These are phyloP conservation scores for Arthrinium phaeospermum DNA, from an alignment of 2,329 filamentous ascomycete species.

Conservation along the genomic window DNA sequence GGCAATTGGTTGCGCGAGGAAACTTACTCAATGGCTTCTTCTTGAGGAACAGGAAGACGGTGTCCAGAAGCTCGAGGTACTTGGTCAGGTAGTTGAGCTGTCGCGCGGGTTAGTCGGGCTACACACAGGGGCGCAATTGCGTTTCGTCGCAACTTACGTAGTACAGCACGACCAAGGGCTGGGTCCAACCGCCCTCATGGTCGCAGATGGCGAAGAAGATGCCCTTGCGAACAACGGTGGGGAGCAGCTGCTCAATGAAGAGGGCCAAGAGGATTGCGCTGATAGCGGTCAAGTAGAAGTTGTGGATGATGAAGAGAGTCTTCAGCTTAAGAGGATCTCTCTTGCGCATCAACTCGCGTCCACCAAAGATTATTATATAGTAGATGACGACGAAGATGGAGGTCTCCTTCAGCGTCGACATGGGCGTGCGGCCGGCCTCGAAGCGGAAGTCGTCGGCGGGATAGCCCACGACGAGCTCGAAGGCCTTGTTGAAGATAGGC, in stretches of 20 bases:
- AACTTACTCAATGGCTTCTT: slow-evolving; percentile 91
- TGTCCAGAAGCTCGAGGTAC: slow-evolving; percentile 94
- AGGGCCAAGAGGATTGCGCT: slow-evolving; percentile 80
- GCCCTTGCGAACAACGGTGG: slow-evolving; percentile 79
- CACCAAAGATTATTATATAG: slow-evolving; percentile 93
- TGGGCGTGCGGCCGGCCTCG: slow-evolving; percentile 78
- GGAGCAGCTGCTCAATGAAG: slow-evolving; percentile 89
- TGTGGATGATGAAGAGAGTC: slow-evolving; percentile 92
- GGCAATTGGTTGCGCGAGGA: background rate
- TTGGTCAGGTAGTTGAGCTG: slow-evolving; percentile 98
- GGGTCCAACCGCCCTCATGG: slow-evolving; percentile 85
- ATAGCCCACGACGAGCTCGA: slow-evolving; percentile 78
- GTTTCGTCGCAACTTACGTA: slow-evolving; percentile 71
- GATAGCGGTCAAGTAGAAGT: slow-evolving; percentile 89
- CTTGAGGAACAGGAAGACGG: slow-evolving; percentile 96
- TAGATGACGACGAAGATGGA: slow-evolving; percentile 82
- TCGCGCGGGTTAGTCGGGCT: background rate
- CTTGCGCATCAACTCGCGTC: slow-evolving; percentile 89
- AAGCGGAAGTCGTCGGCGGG: slow-evolving; percentile 87
- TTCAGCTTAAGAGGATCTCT: slow-evolving; percentile 86
- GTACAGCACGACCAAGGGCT: slow-evolving; percentile 91
- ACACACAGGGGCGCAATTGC: background rate
- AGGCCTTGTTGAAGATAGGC: slow-evolving; percentile 92
- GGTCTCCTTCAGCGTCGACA: slow-evolving; percentile 88
- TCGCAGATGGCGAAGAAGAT: slow-evolving; percentile 91